Evolutionary conservation across 1,284 basidiomycete genomes (phyloP).

Genomic region (Malassezia yamatoensis): DNA sequence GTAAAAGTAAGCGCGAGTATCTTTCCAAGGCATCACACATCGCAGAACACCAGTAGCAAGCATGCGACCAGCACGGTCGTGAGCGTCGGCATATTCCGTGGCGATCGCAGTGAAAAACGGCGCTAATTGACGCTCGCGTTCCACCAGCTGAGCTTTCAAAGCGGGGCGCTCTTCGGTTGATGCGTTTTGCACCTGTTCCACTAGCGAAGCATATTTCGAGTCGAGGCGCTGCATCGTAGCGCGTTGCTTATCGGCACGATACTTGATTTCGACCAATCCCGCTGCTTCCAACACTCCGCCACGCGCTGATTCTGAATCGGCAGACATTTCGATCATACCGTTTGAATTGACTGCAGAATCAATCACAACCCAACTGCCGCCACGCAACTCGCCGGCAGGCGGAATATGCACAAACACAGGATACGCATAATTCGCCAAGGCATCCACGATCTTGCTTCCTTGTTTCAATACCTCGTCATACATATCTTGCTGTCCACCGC

Average conservation of each 20-base stretch:
- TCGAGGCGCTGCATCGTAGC: conserved; percentile 90
- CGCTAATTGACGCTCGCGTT: conserved; percentile 70
- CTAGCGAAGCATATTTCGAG: conserved; percentile 67
- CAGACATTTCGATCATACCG: conserved; percentile 82
- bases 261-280: conserved; percentile 67
- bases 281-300: conserved; percentile 92
- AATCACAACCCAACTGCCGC: conserved; percentile 98
- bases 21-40: conserved; percentile 60
- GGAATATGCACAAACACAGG: conserved; percentile 99
- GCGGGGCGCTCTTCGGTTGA: conserved; percentile 49
- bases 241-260: conserved; percentile 64
- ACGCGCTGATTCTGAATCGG: conserved; percentile 68
- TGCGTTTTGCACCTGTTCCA: conserved; percentile 60
- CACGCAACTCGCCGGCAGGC: conserved; percentile 94
- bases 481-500: conserved; percentile 98
- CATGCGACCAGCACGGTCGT: conserved; percentile 91
- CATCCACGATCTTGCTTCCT: conserved; percentile 73
- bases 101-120: conserved; percentile 91
- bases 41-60: conserved; percentile 83
- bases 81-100: conserved; percentile 87
- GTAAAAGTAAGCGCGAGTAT: conserved; percentile 80
- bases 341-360: conserved; percentile 88
- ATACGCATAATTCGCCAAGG: conserved; percentile 88
- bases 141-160: conserved; percentile 55
- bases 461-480: conserved; percentile 50